Conservation (phyloP, 495 filamentous ascomycete genomes). For the Hypoxylon cercidicola region DNA sequence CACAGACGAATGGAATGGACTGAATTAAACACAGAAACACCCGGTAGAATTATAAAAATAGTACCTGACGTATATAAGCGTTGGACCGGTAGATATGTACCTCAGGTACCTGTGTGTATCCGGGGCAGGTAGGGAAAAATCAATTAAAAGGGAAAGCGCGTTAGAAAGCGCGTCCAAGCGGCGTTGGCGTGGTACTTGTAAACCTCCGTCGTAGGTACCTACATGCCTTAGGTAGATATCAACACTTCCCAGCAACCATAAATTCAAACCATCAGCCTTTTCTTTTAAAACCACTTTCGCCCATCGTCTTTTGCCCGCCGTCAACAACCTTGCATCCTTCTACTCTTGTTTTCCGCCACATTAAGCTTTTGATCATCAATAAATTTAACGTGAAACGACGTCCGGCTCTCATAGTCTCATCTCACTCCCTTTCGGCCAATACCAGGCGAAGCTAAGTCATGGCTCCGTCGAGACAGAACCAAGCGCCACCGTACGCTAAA, state of each 20-base stretch:
- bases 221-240: too few relatives aligned
- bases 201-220: too few relatives aligned
- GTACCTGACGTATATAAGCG: too few relatives aligned
- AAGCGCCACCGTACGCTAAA: conserved; percentile 73
- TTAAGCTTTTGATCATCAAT: not conserved
- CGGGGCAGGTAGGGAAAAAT: conserved; percentile 27
- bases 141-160: conserved; percentile 36
- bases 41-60: conserved; percentile 13
- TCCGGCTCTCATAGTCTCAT: too few relatives aligned
- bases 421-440: not conserved
- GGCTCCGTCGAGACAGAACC: conserved; percentile 52
- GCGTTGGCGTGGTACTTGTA: not conserved
- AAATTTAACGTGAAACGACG: not conserved
- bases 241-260: too few relatives aligned
- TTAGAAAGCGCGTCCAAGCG: conserved; percentile 40
- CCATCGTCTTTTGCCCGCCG: too few relatives aligned
- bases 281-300: too few relatives aligned
- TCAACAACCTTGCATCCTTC: too few relatives aligned
- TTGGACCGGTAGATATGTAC: too few relatives aligned
- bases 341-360: too few relatives aligned
- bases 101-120: too few relatives aligned
- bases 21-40: not conserved
- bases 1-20: not conserved
- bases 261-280: too few relatives aligned
- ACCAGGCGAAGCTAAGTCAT: conserved; percentile 44